phyloP scores from a whole-genome alignment of 2,329 filamentous ascomycete genomes.

The Colletotrichum euphorbiae region DNA sequence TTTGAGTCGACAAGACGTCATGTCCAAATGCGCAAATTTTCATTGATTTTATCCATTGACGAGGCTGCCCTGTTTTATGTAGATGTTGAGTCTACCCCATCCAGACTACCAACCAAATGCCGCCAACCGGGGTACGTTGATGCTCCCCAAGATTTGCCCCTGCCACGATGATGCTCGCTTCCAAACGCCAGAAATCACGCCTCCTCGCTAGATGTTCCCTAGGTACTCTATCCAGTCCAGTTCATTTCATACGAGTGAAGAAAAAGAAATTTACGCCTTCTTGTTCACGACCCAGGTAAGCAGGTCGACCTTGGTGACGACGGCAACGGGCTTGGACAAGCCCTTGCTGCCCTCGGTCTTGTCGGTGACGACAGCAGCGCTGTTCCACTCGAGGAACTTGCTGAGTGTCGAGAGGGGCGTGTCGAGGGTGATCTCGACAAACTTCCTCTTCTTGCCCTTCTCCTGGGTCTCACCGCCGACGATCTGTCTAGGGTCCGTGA shows the following conservation, averaged over 20 bases:
- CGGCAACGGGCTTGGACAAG: slow-evolving; percentile 81
- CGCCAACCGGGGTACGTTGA: slow-evolving; percentile 39
- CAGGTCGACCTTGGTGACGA: slow-evolving; percentile 97
- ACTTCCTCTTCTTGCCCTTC: slow-evolving; percentile 69
- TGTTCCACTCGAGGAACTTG: slow-evolving; percentile 98
- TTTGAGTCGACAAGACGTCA: neutral
- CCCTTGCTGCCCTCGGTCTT: slow-evolving; percentile 66
- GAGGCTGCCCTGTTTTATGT: slow-evolving; percentile 40
- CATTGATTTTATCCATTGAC: slow-evolving; percentile 24
- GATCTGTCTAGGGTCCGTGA: slow-evolving; percentile 84
- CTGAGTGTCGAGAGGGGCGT: slow-evolving; percentile 86
- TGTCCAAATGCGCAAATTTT: slow-evolving; percentile 11
- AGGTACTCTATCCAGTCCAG: slow-evolving; percentile 36
- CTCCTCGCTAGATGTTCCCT: neutral
- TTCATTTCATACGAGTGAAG: slow-evolving; percentile 35
- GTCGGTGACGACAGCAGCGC: slow-evolving; percentile 93
- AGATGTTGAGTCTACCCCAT: slow-evolving; percentile 58
- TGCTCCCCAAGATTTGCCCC: slow-evolving; percentile 38
- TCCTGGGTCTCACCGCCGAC: slow-evolving; percentile 52
- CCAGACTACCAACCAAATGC: slow-evolving; percentile 26
- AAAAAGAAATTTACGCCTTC: slow-evolving; percentile 44
- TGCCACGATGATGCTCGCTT: slow-evolving; percentile 33
- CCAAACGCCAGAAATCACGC: slow-evolving; percentile 35
- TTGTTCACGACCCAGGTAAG: slow-evolving; percentile 89
- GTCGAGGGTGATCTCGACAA: slow-evolving; percentile 93